Evolutionary conservation across 2,329 filamentous ascomycete species (phyloP), one percentile per base, ranked within the genome.

Genomic region (Canariomyces notabilis): DNA sequence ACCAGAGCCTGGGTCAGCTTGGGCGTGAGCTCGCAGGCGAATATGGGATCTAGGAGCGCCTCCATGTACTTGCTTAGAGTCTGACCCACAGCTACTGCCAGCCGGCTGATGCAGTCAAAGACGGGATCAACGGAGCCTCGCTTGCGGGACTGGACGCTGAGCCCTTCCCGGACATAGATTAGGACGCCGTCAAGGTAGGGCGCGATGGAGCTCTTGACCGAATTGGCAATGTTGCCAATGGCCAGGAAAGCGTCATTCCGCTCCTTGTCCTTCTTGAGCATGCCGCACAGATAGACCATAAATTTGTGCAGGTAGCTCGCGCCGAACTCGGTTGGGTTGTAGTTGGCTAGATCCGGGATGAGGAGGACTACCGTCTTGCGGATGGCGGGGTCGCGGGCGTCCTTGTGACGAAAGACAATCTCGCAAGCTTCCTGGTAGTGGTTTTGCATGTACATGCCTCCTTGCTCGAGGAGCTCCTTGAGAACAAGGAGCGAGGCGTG

Each of bases 31-130:
- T 95, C 93, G 63, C 93, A 98, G 14, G 89, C 90, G 66, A 98
- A 98, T 49, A 98, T 96, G 9, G 94, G 90, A 57, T 96, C 91
- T 8, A 98, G 77, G 21, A 98, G 72, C 11, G 90, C 87, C 63
- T 96, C 90, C 82, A 98, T 96, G 63, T 97, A 96, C 68, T 97
- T 98, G 75, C 89, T 97, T 43, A 98, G 74, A 0, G 91, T 93
- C 69, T 98, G 93, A 1, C 93, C 93, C 22, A 97, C 93, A 3
- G 93, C 93, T 37, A 95, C 85, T 1, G 93, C 89, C 42, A 98
- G 79, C 71, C 95, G 90, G 65, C 94, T 98, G 64, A 98, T 94
- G 67, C 93, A 98, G 67, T 95, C 88, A 59, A 97, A 97, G 51
- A 97, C 91, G 0, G 91, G 89, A 53, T 84, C 81, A 16, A 84